Evolutionary conservation across 306 rosid species (phyloP).

Genomic region (Vigna hirtella): DNA sequence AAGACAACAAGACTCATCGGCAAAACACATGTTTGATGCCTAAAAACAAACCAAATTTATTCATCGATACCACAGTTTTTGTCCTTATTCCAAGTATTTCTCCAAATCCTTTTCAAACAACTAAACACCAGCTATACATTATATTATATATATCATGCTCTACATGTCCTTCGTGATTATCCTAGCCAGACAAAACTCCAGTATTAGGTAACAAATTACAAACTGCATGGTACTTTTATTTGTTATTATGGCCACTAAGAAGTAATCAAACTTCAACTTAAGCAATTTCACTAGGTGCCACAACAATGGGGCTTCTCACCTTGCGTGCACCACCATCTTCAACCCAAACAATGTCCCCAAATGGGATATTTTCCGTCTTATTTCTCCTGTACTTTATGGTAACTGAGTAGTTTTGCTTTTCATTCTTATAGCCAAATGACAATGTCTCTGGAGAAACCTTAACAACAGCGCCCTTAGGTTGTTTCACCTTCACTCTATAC

Average conservation of each 20-base stretch:
- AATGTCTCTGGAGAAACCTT: slow-evolving; percentile 50
- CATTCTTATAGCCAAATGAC: slow-evolving; percentile 45
- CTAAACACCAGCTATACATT: not conserved
- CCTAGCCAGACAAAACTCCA: not conserved
- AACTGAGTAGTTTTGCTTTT: slow-evolving; percentile 52
- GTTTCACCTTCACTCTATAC: slow-evolving; percentile 48
- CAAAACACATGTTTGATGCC: not conserved
- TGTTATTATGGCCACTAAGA: not conserved
- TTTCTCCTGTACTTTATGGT: slow-evolving; percentile 26
- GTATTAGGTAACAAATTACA: not conserved
- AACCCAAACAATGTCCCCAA: slow-evolving; percentile 52
- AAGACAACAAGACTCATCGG: not conserved
- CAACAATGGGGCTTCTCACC: slow-evolving; percentile 57
- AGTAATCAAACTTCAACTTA: slow-evolving; percentile 2
- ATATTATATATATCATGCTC: not conserved
- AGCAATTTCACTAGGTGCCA: slow-evolving; percentile 32
- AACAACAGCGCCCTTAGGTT: slow-evolving; percentile 49
- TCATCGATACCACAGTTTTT: slow-evolving; percentile 27
- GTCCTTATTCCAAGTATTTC: slow-evolving; percentile 2
- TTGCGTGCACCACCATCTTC: slow-evolving; percentile 41
- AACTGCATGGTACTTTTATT: not conserved
- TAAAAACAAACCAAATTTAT: slow-evolving; percentile 29
- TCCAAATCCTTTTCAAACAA: slow-evolving; percentile 3
- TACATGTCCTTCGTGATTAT: not conserved
- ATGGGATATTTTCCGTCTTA: slow-evolving; percentile 12